A percentile compares a stretch with the other conserved stretches of the same genome.
phyloP scores from a whole-genome alignment of 352 stramenopile genomes.

The Pythium periplocum region DNA sequence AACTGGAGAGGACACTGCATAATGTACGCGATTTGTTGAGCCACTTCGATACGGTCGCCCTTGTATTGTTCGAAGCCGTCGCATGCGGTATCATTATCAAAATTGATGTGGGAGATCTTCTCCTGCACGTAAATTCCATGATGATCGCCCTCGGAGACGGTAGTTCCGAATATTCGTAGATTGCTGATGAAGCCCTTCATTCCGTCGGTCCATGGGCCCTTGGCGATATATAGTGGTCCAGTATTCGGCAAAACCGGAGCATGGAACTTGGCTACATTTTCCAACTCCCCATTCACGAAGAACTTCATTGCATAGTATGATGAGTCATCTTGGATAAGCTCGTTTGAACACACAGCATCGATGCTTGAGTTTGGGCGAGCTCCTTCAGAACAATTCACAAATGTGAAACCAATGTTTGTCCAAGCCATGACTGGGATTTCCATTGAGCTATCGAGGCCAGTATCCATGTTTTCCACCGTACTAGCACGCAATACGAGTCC shows the following conservation, averaged over 20 bases:
- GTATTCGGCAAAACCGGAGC: conserved; percentile 43
- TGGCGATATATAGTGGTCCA: conserved; percentile 57
- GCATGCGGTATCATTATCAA: neutral
- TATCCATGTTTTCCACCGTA: conserved; percentile 42
- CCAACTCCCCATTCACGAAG: conserved; percentile 54
- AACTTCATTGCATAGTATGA: conserved; percentile 48
- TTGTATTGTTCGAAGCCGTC: neutral
- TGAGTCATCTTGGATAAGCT: neutral
- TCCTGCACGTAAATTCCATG: conserved; percentile 21
- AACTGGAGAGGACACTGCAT: neutral
- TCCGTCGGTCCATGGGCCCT: conserved; percentile 63
- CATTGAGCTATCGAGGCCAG: conserved; percentile 41
- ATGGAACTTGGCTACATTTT: conserved; percentile 40
- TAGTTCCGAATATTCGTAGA: conserved; percentile 33
- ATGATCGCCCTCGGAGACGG: conserved; percentile 27
- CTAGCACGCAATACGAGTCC: conserved; percentile 66
- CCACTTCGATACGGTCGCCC: neutral
- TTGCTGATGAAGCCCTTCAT: conserved; percentile 61
- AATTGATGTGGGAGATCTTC: conserved; percentile 22
- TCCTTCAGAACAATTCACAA: conserved; percentile 47
- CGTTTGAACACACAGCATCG: conserved; percentile 6
- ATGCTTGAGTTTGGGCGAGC: conserved; percentile 4
- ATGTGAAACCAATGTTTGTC: conserved; percentile 66
- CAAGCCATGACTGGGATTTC: conserved; percentile 50
- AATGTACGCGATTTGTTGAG: conserved; percentile 1